These are phyloP conservation scores for Wickerhamiella parazyma DNA, from an alignment of 805 yeast species.

Conservation along the genomic window DNA sequence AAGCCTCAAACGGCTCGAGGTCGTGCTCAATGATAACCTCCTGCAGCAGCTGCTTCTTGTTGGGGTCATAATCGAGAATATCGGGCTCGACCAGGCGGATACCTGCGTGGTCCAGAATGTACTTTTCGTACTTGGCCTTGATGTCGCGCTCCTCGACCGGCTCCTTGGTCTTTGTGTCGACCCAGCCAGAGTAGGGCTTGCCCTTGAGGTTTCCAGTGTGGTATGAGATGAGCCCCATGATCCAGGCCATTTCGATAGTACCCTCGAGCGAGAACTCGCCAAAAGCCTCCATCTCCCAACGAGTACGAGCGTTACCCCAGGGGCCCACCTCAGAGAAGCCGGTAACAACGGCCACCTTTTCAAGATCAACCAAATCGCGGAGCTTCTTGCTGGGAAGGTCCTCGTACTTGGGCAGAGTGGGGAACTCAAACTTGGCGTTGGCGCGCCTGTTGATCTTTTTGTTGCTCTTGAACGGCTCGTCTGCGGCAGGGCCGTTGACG, in stretches of 20 bases:
- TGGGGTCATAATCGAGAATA: slow-evolving; percentile 91
- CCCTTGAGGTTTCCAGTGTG: slow-evolving; percentile 84
- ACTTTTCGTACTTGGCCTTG: slow-evolving; percentile 79
- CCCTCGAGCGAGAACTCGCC: slow-evolving; percentile 97
- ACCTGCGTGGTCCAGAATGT: slow-evolving; percentile 88
- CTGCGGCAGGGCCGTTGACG: slow-evolving; percentile 78
- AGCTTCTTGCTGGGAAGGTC: slow-evolving; percentile 48
- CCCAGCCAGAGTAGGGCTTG: slow-evolving; percentile 87
- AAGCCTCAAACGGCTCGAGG: slow-evolving; percentile 87
- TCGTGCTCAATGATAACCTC: slow-evolving; percentile 96
- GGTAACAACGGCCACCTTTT: slow-evolving; percentile 83
- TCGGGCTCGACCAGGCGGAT: slow-evolving; percentile 95
- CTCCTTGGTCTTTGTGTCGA: slow-evolving; percentile 80
- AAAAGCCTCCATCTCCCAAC: slow-evolving; percentile 98
- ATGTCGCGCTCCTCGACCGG: slow-evolving; percentile 94
- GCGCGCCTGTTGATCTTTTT: slow-evolving; percentile 84
- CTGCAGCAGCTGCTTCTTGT: slow-evolving; percentile 83
- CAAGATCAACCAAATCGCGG: slow-evolving; percentile 85
- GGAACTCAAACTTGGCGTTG: slow-evolving; percentile 88
- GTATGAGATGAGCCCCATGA: slow-evolving; percentile 94
- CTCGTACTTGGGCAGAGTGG: slow-evolving; percentile 63
- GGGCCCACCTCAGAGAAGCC: slow-evolving; percentile 99
- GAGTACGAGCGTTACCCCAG: slow-evolving; percentile 97
- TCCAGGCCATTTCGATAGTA: slow-evolving; percentile 99
- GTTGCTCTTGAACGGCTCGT: slow-evolving; percentile 68